A percentile compares a stretch with the other conserved stretches of the same genome.
Conservation (phyloP, 176 grass and related monocot genomes). For the Neostapfia colusana region DNA sequence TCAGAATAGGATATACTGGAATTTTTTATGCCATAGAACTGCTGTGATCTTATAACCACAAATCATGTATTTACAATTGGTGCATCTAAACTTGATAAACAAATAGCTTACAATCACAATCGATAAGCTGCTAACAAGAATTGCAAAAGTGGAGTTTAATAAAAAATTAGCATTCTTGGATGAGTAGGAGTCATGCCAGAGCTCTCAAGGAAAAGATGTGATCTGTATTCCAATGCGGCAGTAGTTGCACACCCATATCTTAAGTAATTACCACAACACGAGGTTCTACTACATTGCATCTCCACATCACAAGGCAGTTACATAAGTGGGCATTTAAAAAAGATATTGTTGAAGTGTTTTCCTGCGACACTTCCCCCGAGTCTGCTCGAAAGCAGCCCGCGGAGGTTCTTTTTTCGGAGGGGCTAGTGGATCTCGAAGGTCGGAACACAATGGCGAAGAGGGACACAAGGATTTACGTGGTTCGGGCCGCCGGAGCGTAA, state of each 20-base stretch:
- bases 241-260: conserved; percentile 24
- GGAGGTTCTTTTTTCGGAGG: too few species aligned
- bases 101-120: neutral
- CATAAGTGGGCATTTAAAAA: neutral
- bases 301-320: conserved; percentile 27
- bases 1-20: too few species aligned
- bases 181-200: neutral
- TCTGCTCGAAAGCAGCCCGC: too few species aligned
- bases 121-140: neutral
- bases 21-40: neutral
- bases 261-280: conserved; percentile 1
- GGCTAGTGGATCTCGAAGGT: too few species aligned
- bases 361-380: too few species aligned
- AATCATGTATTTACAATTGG: neutral
- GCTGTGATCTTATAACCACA: neutral
- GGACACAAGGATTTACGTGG: too few species aligned
- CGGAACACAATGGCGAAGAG: too few species aligned
- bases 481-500: too few species aligned
- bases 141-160: neutral
- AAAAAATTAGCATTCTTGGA: neutral
- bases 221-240: neutral
- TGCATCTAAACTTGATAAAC: neutral
- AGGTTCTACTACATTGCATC: conserved; percentile 21
- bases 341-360: neutral
- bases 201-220: conserved; percentile 17